These are phyloP conservation scores for Trichocladium antarcticum DNA, from an alignment of 495 filamentous ascomycete species.

Conservation along the genomic window DNA sequence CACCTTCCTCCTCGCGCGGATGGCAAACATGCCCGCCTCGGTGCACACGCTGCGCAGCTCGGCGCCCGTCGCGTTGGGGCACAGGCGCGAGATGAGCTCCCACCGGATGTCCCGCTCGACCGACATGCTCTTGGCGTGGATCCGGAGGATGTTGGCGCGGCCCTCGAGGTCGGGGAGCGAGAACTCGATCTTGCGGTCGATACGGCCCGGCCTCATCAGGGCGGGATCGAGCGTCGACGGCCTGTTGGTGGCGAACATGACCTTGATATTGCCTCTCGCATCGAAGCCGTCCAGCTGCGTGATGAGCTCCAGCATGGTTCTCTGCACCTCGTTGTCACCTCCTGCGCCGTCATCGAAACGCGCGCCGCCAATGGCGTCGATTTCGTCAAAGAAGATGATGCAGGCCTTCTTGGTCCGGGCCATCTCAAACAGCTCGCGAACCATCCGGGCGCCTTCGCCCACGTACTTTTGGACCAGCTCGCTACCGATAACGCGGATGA, in stretches of 20 bases:
- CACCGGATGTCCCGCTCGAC: conserved; percentile 97
- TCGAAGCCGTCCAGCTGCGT: conserved; percentile 98
- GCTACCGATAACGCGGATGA: conserved; percentile 95
- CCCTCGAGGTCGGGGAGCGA: conserved; percentile 93
- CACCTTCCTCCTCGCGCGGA: conserved; percentile 91
- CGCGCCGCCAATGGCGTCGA: conserved; percentile 95
- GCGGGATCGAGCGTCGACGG: conserved; percentile 93
- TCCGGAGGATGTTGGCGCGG: conserved; percentile 90
- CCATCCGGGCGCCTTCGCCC: conserved; percentile 95
- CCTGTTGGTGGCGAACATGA: conserved; percentile 99
- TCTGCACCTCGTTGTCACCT: conserved; percentile 97
- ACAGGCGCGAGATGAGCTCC: conserved; percentile 93
- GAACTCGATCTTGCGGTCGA: conserved; percentile 98
- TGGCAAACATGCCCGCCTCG: conserved; percentile 99
- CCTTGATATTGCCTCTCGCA: conserved; percentile 95
- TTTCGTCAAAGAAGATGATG: conserved; percentile 99
- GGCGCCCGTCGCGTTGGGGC: conserved; percentile 93
- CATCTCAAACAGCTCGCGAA: conserved; percentile 98
- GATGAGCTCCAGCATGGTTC: conserved; percentile 97
- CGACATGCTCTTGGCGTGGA: conserved; percentile 99
- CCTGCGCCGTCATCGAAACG: conserved; percentile 97
- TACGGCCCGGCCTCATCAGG: conserved; percentile 92
- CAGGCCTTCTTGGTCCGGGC: conserved; percentile 98
- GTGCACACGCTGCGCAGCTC: conserved; percentile 92
- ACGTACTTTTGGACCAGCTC: conserved; percentile 99